These are phyloP conservation scores for Aspergillus fructus DNA, from an alignment of 2,329 filamentous ascomycete species.

Conservation along the genomic window DNA sequence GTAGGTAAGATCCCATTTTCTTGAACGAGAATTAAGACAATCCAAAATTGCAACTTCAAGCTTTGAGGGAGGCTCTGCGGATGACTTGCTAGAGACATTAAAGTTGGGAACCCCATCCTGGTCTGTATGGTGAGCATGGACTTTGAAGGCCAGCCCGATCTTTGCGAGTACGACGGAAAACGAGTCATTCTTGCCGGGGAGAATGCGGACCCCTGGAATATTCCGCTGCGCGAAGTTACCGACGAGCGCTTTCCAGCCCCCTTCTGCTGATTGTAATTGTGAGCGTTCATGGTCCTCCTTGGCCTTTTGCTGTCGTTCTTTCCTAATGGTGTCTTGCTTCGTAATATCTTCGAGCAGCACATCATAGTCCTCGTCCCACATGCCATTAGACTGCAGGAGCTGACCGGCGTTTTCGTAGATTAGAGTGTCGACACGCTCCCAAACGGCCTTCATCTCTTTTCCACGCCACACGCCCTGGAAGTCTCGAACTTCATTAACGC, in stretches of 20 bases:
- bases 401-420: conserved; percentile 39
- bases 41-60: conserved; percentile 35
- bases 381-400: conserved; percentile 35
- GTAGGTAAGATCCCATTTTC: conserved; percentile 42
- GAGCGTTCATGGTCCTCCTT: conserved; percentile 32
- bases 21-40: conserved; percentile 34
- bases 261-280: conserved; percentile 27
- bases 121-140: conserved; percentile 24
- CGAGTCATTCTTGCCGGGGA: conserved; percentile 23
- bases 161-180: conserved; percentile 32
- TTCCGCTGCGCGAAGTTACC: conserved; percentile 30
- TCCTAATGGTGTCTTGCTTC: conserved; percentile 27
- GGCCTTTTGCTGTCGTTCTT: conserved; percentile 24
- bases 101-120: conserved; percentile 29
- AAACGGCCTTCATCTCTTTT: conserved; percentile 40
- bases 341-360: conserved; percentile 32
- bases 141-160: conserved; percentile 35
- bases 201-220: conserved; percentile 31
- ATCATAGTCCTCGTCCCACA: conserved; percentile 45
- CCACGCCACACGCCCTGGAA: conserved; percentile 44
- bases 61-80: conserved; percentile 27
- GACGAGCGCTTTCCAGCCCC: conserved; percentile 34
- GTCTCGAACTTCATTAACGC: conserved; percentile 36
- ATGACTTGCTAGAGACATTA: conserved; percentile 31
- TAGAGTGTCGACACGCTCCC: conserved; percentile 36